Evolutionary conservation across 2,329 filamentous ascomycete species (phyloP).

Genomic region (Fusarium clavum): DNA sequence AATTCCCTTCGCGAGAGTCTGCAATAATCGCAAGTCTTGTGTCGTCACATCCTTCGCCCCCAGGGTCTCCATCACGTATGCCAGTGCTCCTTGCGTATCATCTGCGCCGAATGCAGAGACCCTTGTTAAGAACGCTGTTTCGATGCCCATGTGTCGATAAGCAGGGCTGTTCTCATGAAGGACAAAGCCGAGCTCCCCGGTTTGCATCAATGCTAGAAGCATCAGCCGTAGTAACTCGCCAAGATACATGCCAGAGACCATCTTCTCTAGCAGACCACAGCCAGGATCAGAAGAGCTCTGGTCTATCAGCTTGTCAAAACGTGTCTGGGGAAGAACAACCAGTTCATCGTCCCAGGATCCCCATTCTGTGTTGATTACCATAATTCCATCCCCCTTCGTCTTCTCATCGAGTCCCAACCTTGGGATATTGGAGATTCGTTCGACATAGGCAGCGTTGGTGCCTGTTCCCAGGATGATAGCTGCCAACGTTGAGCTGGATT

Average conservation of each 20-base stretch:
- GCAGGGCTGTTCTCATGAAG: not conserved
- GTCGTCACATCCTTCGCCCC: not conserved
- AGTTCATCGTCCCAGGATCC: slow-evolving; percentile 10
- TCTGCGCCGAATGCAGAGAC: not conserved
- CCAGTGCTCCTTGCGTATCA: not conserved
- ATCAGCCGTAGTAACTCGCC: slow-evolving; percentile 2
- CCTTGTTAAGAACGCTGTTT: not conserved
- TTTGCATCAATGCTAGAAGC: not conserved
- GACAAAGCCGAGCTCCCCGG: not conserved
- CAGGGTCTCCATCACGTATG: not conserved
- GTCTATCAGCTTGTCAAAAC: slow-evolving; percentile 6
- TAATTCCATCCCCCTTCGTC: accelerated
- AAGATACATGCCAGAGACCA: slow-evolving; percentile 17
- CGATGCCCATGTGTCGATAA: not conserved
- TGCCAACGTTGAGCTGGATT: not conserved
- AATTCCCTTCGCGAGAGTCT: not conserved
- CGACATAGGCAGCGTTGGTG: slow-evolving; percentile 10
- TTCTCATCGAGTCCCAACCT: accelerated
- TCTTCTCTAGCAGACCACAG: slow-evolving; percentile 9
- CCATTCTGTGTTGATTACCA: slow-evolving; percentile 22
- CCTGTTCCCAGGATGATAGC: slow-evolving; percentile 6
- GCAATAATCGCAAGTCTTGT: not conserved
- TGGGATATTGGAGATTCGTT: not conserved
- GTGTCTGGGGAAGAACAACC: slow-evolving; percentile 1
- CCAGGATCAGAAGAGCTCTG: slow-evolving; percentile 8